Evolutionary conservation across 805 yeast genomes (phyloP), one percentile per base, ranked within the genome.

Genomic region (Yarrowia deformans): DNA sequence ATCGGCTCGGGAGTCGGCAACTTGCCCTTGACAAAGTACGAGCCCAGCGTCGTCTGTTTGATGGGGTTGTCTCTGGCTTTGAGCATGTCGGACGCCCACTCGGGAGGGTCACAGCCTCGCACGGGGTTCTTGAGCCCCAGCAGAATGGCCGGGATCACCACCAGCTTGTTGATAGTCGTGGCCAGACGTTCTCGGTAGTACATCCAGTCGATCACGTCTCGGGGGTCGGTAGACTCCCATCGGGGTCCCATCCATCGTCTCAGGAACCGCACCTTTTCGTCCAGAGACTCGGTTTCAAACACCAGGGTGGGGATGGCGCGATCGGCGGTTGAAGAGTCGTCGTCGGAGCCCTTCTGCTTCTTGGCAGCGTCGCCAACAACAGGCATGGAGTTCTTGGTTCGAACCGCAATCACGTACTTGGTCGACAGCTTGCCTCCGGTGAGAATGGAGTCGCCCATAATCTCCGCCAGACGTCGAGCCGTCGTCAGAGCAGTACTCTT

Each of bases 241-340:
- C 90, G 82, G 0, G 90, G 87, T 73, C 94, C 97, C 69, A 93
- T 82, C 99, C 99, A 95, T 74, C 91, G 88, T 74, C 93, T 85
- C 75, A 95, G 79, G 75, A 86, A 95, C 52, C 84, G 84, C 18
- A 72, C 84, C 77, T 92, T 93, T 67, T 90, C 89, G 2, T 83
- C 76, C 34, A 60, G 50, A 12, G 82, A 73, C 39, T 93, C 97
- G 0, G 98, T 89, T 0, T 97, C 90, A 76, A 95, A 96, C 19
- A 95, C 93, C 0, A 97, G 95, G 7, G 96, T 97, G 0, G 99
- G 99, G 55, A 95, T 84, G 0, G 99, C 99, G 72, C 99, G 84
- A 75, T 94, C 98, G 0, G 99, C 92, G 39, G 93, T 93, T 0
- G 99, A 97, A 0, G 97, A 89, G 52, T 89, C 89, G 23, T 84